phyloP scores from a whole-genome alignment of 2,329 filamentous ascomycete genomes.

The Zasmidium citrigriseum region DNA sequence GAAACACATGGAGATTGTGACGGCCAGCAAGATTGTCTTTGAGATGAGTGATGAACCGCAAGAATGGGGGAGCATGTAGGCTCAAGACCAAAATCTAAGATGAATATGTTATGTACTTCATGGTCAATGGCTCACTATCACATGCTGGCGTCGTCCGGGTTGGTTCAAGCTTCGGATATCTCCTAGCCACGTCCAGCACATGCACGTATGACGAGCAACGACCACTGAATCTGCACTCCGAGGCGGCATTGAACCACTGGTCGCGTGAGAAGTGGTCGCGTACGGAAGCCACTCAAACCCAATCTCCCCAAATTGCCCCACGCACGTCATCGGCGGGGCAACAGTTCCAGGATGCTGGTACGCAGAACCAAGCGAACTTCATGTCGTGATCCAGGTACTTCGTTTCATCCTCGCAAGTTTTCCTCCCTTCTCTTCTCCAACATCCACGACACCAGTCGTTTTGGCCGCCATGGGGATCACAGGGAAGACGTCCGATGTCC shows the following conservation, averaged over 20 bases:
- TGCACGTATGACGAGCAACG: not conserved
- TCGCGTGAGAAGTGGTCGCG: no score
- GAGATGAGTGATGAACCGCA: conserved; percentile 47
- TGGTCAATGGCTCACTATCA: not conserved
- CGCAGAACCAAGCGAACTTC: not conserved
- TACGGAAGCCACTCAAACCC: not conserved
- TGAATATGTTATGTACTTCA: not conserved
- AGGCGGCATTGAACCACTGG: no score
- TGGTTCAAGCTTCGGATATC: not conserved
- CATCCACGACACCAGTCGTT: not conserved
- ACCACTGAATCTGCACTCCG: no score
- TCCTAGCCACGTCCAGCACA: no score
- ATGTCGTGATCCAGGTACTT: not conserved
- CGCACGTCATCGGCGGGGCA: not conserved
- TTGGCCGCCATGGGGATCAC: conserved; percentile 19
- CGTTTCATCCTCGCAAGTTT: not conserved
- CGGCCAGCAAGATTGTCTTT: conserved; percentile 44
- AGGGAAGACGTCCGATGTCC: conserved; percentile 21
- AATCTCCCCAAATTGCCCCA: not conserved
- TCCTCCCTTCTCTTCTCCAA: not conserved
- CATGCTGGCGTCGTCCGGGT: not conserved
- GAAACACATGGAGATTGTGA: conserved; percentile 44
- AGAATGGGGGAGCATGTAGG: conserved; percentile 30
- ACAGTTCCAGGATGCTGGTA: not conserved
- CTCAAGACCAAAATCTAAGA: no score